A percentile compares a stretch with the other conserved stretches of the same genome.
These are phyloP conservation scores for Ogataea haglerorum DNA, from an alignment of 805 yeast genomes.

Conservation along the genomic window DNA sequence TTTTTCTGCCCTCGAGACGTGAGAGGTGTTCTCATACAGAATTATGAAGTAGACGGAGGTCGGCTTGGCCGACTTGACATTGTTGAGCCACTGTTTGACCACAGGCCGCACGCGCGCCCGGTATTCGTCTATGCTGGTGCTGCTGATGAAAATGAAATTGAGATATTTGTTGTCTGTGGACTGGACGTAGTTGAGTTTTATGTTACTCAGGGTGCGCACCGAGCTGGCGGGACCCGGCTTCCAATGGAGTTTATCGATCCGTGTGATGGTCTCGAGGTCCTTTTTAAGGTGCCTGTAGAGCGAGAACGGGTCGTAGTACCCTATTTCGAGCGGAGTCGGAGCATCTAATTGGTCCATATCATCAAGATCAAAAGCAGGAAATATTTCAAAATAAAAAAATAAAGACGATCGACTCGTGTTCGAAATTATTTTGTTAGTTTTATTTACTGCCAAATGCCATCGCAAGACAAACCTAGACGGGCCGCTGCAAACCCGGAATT, in stretches of 20 bases:
- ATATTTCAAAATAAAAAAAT: neutral
- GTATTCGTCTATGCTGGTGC: conserved; percentile 69
- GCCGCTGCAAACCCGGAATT: conserved; percentile 15
- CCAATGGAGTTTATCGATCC: conserved; percentile 72
- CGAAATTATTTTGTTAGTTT: neutral
- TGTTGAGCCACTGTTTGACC: conserved; percentile 73
- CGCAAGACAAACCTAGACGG: conserved; percentile 5
- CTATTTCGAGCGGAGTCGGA: conserved; percentile 36
- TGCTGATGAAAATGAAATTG: conserved; percentile 64
- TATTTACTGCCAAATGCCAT: conserved; percentile 1
- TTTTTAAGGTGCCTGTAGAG: conserved; percentile 44
- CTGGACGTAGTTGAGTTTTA: conserved; percentile 53
- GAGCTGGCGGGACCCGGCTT: conserved; percentile 46
- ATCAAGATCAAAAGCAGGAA: neutral
- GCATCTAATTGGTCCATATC: conserved; percentile 4
- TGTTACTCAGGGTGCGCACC: conserved; percentile 57
- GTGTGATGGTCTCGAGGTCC: conserved; percentile 45
- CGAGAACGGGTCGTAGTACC: conserved; percentile 75
- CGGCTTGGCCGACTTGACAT: conserved; percentile 42
- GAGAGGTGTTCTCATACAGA: conserved; percentile 37
- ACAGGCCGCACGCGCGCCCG: conserved; percentile 77
- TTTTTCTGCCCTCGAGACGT: conserved; percentile 25
- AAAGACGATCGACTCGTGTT: conserved; percentile 3
- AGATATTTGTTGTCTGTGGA: conserved; percentile 45
- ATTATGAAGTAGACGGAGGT: conserved; percentile 56